Conservation (phyloP, 2,329 filamentous ascomycete genomes). For the Thielaviopsis punctulata region DNA sequence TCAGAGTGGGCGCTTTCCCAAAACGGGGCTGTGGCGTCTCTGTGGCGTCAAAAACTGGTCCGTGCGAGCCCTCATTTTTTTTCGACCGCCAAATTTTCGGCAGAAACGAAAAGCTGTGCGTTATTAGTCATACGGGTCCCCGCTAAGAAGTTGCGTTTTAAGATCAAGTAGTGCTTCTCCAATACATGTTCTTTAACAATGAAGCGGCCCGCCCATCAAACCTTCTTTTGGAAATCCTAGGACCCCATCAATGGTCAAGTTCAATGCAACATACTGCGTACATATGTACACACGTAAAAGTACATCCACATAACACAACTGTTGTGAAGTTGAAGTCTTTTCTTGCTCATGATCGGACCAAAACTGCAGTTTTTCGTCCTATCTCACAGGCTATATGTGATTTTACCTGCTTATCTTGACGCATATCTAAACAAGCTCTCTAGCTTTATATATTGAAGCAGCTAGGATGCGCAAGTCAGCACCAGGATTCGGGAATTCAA, state of each 20-base stretch:
- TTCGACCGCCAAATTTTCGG: not conserved
- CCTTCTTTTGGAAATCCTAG: too few relatives aligned
- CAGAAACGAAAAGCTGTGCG: not conserved
- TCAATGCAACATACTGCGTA: too few relatives aligned
- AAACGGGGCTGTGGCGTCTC: conserved; percentile 18
- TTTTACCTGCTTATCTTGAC: not conserved
- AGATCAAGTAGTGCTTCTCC: not conserved
- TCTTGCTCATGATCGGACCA: not conserved
- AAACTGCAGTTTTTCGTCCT: not conserved
- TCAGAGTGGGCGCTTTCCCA: conserved; percentile 23
- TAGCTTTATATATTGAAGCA: not conserved
- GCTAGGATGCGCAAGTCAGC: not conserved
- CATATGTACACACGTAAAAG: too few relatives aligned
- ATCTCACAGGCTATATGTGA: not conserved
- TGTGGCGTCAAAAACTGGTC: conserved; percentile 9
- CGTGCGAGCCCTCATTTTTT: conserved; percentile 12
- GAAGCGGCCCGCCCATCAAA: too few relatives aligned
- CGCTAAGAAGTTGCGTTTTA: not conserved
- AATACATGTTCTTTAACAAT: too few relatives aligned
- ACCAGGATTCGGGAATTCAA: not conserved
- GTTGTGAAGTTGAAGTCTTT: too few relatives aligned
- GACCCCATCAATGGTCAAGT: too few relatives aligned
- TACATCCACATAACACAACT: too few relatives aligned
- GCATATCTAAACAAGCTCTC: not conserved
- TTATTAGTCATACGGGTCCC: not conserved